phyloP scores from a whole-genome alignment of 192 early-diverging fungal genomes.

The Spizellomyces sp. region DNA sequence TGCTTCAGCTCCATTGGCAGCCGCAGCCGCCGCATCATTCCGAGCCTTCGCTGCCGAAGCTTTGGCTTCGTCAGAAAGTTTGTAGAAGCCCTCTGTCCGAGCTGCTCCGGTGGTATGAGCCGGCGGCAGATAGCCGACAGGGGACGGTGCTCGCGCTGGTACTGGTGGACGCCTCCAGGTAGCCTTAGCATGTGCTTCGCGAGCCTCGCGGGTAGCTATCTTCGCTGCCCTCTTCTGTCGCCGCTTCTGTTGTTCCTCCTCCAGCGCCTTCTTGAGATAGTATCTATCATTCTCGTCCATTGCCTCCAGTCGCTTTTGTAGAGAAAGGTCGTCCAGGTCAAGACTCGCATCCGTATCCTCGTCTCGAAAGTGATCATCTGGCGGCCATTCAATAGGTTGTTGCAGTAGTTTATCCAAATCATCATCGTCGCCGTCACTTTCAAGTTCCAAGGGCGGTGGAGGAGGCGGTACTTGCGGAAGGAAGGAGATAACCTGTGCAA shows the following conservation, averaged over 20 bases:
- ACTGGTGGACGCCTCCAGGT: background rate
- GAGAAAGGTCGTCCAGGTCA: background rate
- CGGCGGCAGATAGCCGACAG: background rate
- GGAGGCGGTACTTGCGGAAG: background rate
- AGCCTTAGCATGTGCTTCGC: background rate
- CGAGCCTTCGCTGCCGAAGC: slow-evolving; percentile 56
- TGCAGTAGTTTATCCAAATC: background rate
- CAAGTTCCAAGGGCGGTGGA: slow-evolving; percentile 11
- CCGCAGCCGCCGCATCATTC: slow-evolving; percentile 41
- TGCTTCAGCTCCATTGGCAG: slow-evolving; percentile 5
- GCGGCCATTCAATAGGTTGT: background rate
- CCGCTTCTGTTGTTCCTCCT: slow-evolving; percentile 1
- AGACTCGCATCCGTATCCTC: slow-evolving; percentile 4
- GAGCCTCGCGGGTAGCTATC: background rate
- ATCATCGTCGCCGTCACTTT: slow-evolving; percentile 11
- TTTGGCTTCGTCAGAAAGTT: slow-evolving; percentile 69
- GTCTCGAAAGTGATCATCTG: background rate
- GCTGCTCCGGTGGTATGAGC: slow-evolving; percentile 72
- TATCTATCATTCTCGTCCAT: slow-evolving; percentile 9
- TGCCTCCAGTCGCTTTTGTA: background rate
- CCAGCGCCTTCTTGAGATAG: slow-evolving; percentile 3
- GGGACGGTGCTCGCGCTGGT: background rate
- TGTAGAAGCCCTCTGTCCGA: slow-evolving; percentile 79
- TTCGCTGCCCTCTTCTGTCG: background rate
- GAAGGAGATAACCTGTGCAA: background rate